Evolutionary conservation across 106 monocot genomes (phyloP), one percentile per base, ranked within the genome.

Genomic region (Agapanthus africanus): DNA sequence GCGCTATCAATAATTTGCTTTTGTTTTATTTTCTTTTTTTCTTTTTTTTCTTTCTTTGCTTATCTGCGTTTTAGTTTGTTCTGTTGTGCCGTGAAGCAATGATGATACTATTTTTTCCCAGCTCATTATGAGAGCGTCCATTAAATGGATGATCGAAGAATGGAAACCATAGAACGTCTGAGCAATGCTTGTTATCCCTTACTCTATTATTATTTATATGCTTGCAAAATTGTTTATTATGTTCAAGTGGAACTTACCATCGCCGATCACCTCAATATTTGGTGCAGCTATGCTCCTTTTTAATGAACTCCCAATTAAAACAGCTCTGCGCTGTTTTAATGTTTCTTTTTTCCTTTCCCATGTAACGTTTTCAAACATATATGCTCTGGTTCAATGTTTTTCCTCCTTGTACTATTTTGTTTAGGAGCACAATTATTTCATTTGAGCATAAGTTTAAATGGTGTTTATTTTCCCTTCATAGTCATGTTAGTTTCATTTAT

Each of bases 41-140:
- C 3, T 19, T 1, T 30, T 30, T 13, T 1, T 25, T 51, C n/a
- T n/a, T n/a, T n/a, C n/a, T n/a, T n/a, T n/a, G 3, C 7, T 23
- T n/a, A 9, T 30, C 56, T 51, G 56, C 28, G 2, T 56, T 56
- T 56, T 28, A 14, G 28, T 27, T 56, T 56, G 27, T 56, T 56
- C 56, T 56, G 27, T 44, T n/a, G n/a, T n/a, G n/a, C n/a, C 44
- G 25, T 38, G 6, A 47, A 40, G 60, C 70, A 25, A 40, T 77
- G 69, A 77, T 71, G 65, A 77, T 71, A 51, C 28, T 71, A 15
- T 64, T 41, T 40, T 49, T 72, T n/a, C 73, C 69, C 73, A 73
- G 73, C 73, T 79, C 79, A 78, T 69, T 79, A 73, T 64, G 79
- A 73, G 73, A 40, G 2, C 6, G 67, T 79, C 62, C 69, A 60